Evolutionary conservation across 306 rosid species (phyloP).

Genomic region (Malus sieversii): DNA sequence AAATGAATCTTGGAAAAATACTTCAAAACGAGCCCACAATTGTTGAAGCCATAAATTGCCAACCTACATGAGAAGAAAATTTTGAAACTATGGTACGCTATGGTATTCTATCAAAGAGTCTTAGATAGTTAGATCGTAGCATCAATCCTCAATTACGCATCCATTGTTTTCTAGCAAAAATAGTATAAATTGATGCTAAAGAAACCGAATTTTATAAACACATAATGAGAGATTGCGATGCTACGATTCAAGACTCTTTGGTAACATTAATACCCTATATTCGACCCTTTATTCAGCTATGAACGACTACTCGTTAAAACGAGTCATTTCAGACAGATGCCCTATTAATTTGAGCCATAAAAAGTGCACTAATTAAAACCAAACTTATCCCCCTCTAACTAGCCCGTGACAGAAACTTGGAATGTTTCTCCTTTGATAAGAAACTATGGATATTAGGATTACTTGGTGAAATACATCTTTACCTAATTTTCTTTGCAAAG

Average conservation of each 20-base stretch:
- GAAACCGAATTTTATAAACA: background rate
- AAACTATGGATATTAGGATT: constrained; percentile 10
- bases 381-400: no score
- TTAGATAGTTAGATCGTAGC: background rate
- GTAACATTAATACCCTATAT: no score
- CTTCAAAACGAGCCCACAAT: background rate
- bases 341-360: no score
- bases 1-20: no score
- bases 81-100: background rate
- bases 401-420: background rate
- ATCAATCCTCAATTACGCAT: background rate
- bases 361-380: no score
- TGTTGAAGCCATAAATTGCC: background rate
- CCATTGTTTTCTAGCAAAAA: background rate
- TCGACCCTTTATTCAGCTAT: background rate
- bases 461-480: background rate
- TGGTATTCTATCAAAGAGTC: background rate
- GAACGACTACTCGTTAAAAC: no score
- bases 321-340: no score
- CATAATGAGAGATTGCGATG: background rate
- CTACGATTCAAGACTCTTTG: background rate
- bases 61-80: background rate
- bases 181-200: background rate
- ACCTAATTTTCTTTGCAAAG: background rate
- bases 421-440: background rate